Evolutionary conservation across 163 green algal species (phyloP).

Genomic region (Scenedesmus sp.): DNA sequence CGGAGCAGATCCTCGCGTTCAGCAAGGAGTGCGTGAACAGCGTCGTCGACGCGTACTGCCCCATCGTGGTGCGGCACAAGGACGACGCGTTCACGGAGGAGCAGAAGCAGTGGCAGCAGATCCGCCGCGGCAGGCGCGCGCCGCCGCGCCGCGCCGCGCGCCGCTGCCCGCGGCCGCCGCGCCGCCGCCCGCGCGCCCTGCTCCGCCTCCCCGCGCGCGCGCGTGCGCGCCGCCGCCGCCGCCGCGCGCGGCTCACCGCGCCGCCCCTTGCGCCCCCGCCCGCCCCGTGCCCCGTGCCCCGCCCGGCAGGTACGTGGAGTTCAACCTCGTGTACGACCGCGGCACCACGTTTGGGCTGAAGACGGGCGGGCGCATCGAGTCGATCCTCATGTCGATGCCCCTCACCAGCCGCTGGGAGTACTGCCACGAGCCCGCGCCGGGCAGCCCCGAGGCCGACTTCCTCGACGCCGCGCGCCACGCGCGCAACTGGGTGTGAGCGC

Average conservation of each 20-base stretch:
- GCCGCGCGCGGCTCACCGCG: too few species aligned
- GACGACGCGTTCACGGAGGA: conserved; percentile 87
- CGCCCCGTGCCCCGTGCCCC: background rate
- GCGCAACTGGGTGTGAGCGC: conserved; percentile 74
- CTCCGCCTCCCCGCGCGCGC: too few species aligned
- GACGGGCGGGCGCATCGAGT: conserved; percentile 98
- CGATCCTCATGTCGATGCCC: conserved; percentile 98
- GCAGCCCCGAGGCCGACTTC: conserved; percentile 84
- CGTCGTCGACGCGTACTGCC: conserved; percentile 92
- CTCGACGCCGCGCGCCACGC: conserved; percentile 80
- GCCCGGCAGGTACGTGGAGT: conserved; percentile 92
- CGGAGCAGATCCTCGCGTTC: conserved; percentile 79
- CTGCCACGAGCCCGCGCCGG: conserved; percentile 73
- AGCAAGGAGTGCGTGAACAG: conserved; percentile 69
- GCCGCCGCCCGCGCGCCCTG: too few species aligned
- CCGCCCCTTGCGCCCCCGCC: too few species aligned
- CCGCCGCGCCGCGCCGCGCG: too few species aligned
- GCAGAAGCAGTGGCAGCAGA: conserved; percentile 97
- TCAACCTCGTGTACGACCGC: conserved; percentile 94
- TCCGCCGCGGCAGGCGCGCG: conserved; percentile 27
- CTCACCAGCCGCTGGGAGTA: conserved; percentile 90
- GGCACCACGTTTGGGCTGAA: conserved; percentile 98
- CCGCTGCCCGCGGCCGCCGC: too few species aligned
- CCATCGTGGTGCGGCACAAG: conserved; percentile 93
- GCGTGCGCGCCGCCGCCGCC: too few species aligned